These are phyloP conservation scores for Hericium rajendrae DNA, from an alignment of 768 basidiomycete species.

Conservation along the genomic window DNA sequence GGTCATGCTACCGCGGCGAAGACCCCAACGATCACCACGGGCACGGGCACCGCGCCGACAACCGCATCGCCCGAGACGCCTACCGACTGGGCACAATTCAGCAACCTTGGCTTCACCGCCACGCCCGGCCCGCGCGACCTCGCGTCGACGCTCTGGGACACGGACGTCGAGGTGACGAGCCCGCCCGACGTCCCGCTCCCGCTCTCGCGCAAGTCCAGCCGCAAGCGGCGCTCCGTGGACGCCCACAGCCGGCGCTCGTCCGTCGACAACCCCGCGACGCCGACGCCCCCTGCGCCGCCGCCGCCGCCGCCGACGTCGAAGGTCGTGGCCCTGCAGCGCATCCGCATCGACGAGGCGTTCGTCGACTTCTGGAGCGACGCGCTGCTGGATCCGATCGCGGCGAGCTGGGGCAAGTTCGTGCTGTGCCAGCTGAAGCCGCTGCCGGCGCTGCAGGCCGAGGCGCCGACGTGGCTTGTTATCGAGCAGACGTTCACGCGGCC, in stretches of 20 bases:
- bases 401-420: conserved; percentile 59
- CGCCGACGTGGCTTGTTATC: conserved; percentile 55
- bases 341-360: conserved; percentile 74
- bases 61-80: conserved; percentile 21
- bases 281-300: background rate
- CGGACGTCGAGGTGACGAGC: conserved; percentile 45
- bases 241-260: conserved; percentile 16
- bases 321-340: conserved; percentile 33
- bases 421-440: conserved; percentile 54
- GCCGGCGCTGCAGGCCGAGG: conserved; percentile 23
- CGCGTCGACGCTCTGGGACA: conserved; percentile 47
- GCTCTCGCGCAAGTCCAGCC: conserved; percentile 26
- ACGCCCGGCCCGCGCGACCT: conserved; percentile 34
- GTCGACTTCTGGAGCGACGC: conserved; percentile 78
- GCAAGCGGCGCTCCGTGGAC: conserved; percentile 22
- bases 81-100: conserved; percentile 62
- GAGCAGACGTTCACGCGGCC: conserved; percentile 48
- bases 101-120: conserved; percentile 47
- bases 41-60: conserved; percentile 22
- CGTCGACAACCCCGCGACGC: conserved; percentile 13
- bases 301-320: conserved; percentile 16
- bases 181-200: conserved; percentile 19
- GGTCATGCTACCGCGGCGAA: conserved; percentile 6
- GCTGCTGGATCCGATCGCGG: conserved; percentile 55
- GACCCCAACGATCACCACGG: conserved; percentile 16